Base-by-base conservation (phyloP, 108 stramenopile genomes). In the Fragilaria crotonensis region DNA sequence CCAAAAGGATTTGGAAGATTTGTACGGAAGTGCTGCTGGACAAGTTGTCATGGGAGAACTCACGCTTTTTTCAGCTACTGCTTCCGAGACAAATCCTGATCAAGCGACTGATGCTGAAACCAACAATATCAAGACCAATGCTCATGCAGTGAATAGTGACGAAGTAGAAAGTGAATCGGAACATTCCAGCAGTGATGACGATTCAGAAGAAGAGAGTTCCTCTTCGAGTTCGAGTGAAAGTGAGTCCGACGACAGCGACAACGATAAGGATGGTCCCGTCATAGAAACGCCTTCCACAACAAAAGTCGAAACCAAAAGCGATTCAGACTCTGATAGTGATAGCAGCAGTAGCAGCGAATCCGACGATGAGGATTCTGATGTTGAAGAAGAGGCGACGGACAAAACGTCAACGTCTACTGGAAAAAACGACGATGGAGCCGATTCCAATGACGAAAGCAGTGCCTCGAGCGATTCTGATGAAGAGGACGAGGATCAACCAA, bases 391-490 rank as follows among this genome's bases (percentile, higher is more conserved):
- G 36, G 2, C 29, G 14, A 45, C 29, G 50, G 60, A 59, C 64
- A 64, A 22, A 25, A 66, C 48, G 36, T 33, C 23, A 2, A 46
- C 19, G 22, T 21, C 45, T 46, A 21, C 45, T 1, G 45, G 22
- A 46, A 46, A 21, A 21, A 46, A 21, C 4, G 27, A 26, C 28
- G 51, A 28, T 52, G 23, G 26, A 26, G 23, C 49, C n/a, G 14
- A 11, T 11, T 50, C 49, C 21, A 19, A 22, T 21, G 68, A 70
- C 33, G n/a, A n/a, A n/a, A n/a, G n/a, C n/a, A 47, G 48, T 25
- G 55, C 59, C 1, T 64, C 58, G 29, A 47, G 44, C 55, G 63
- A 63, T 57, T 48, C 54, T 5, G 68, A 70, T 21, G 57, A 63
- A 9, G 49, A 57, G 9, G 29, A 23, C 11, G 60, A 28, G 0